Conservation (phyloP, 768 basidiomycete species). For the Baorangia bicolor region DNA sequence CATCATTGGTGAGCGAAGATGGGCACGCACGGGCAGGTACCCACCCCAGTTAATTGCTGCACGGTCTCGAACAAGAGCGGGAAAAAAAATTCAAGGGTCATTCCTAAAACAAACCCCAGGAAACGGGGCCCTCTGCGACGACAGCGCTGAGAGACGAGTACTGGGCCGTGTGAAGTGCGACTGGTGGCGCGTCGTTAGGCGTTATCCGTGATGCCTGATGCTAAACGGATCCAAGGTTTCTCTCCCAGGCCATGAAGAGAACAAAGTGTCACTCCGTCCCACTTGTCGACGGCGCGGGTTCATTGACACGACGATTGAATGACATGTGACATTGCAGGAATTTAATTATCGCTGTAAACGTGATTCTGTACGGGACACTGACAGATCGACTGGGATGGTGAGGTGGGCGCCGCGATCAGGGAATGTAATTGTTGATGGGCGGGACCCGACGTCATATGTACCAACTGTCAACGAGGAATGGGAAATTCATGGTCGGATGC, state of each 20-base stretch:
- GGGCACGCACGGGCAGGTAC: background rate
- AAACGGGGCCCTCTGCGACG: background rate
- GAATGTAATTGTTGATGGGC: background rate
- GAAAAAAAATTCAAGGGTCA: background rate
- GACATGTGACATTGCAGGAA: constrained; percentile 1
- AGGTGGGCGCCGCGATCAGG: background rate
- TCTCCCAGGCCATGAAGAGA: background rate
- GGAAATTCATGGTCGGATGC: constrained; percentile 1
- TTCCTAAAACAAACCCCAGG: background rate
- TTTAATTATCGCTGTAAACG: background rate
- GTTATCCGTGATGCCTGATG: background rate
- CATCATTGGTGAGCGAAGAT: background rate
- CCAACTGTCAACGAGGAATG: background rate
- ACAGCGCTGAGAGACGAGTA: background rate
- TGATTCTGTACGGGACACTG: background rate
- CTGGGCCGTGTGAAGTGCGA: background rate
- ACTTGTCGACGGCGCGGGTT: background rate
- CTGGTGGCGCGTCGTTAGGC: background rate
- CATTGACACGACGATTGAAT: background rate
- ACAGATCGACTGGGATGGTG: background rate
- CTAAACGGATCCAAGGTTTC: background rate
- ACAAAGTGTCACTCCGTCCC: background rate
- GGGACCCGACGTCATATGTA: background rate
- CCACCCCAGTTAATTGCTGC: background rate
- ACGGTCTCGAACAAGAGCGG: background rate